A percentile compares a stretch with the other conserved stretches of the same genome.
Conservation (phyloP, 495 filamentous ascomycete species). For the Aspergillus leporis region DNA sequence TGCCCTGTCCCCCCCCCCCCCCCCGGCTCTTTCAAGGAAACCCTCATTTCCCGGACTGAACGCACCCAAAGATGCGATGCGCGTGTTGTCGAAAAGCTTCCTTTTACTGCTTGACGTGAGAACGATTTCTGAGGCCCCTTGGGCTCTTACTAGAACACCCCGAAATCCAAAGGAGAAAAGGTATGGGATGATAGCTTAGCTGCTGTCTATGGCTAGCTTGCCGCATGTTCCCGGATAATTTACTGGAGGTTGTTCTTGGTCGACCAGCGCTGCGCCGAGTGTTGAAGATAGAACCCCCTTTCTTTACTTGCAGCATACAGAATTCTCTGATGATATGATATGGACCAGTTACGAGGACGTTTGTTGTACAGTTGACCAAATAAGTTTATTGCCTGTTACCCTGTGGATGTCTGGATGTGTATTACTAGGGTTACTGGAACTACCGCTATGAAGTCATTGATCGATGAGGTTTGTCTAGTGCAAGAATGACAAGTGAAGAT, state of each 20-base stretch:
- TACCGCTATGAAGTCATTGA: not conserved
- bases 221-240: not conserved
- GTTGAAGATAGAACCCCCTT: not conserved
- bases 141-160: not conserved
- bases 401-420: not conserved
- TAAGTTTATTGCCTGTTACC: not conserved
- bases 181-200: not conserved
- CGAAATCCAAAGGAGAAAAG: not conserved
- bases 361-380: conserved; percentile 1
- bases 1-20: conserved; percentile 5
- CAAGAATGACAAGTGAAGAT: too few species aligned
- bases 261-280: not conserved
- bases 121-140: conserved; percentile 9
- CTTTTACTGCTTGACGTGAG: conserved; percentile 10
- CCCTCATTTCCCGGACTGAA: conserved; percentile 13
- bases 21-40: conserved; percentile 7
- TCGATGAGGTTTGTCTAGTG: not conserved
- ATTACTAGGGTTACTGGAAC: conserved; percentile 1
- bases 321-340: not conserved
- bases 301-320: not conserved
- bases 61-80: conserved; percentile 7
- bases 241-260: not conserved
- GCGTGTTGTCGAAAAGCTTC: conserved; percentile 9
- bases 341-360: conserved; percentile 1
- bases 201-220: conserved; percentile 1